Base-by-base conservation (phyloP, 306 rosid species). In the Betula pendula region DNA sequence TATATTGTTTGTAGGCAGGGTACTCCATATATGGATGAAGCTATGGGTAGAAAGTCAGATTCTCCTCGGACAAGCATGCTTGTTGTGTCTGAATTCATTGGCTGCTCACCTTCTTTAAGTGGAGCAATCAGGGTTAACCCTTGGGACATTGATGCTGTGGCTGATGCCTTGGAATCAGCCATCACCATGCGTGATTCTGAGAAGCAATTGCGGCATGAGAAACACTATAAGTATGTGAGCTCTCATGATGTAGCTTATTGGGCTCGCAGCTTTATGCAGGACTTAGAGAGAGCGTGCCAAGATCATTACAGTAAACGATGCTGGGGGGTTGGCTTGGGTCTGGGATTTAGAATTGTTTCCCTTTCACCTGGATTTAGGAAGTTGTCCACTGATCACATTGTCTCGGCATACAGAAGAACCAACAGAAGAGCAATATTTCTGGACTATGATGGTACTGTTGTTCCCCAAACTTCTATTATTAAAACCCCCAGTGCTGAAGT, bases 41-140 rank as follows among this genome's bases (percentile, higher is more conserved):
- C 92, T 25, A 22, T 88, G 73, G 93, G 91, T 62, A 68, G 79
- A 44, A 72, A 82, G 33, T 29, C 80, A 47, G 88, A 82, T 75
- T 71, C 84, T 71, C 82, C 89, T 68, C 83, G 79, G 2, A 83
- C 95, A 53, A 89, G 97, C 84, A 83, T 90, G 94, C 89, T 94
- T 45, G 97, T 94, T 58, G 96, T 91, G 69, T 94, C 98, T 31
- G 97, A 94, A 84, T 94, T 91, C 73, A 87, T 91, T 78, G 97
- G 98, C 62, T 91, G 97, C 78, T 91, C 97, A 50, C 97, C 96
- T 42, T 91, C 98, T 29, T 82, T 94, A 33, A 91, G 98, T 79
- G 97, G 98, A 74, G 98, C 98, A 27, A 86, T 94, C 70, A 89
- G 94, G 85, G 93, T 94, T 76, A 94, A 94, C 81, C 97, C 97